A percentile compares a stretch with the other conserved stretches of the same genome.
Conservation (phyloP, 2,329 filamentous ascomycete genomes). For the Fusarium abutilonis region DNA sequence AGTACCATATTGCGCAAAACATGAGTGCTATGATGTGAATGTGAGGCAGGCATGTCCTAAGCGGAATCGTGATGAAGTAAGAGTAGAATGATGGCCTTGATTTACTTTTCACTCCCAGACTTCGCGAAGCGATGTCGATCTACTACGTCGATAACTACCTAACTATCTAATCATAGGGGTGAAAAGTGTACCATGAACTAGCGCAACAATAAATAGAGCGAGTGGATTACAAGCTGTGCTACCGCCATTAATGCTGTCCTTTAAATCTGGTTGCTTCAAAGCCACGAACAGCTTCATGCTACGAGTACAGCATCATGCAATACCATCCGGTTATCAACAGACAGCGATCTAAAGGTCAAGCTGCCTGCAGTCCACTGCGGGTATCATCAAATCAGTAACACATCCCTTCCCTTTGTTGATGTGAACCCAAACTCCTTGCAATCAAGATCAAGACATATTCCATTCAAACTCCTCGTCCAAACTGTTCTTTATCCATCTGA, state of each 20-base stretch:
- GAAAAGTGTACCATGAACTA: background rate
- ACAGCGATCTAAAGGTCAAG: no score
- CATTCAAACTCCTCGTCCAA: no score
- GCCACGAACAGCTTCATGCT: no score
- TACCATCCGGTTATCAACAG: no score
- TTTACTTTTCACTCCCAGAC: background rate
- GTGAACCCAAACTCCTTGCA: no score
- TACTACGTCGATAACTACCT: background rate
- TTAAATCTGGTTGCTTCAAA: no score
- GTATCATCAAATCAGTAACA: no score
- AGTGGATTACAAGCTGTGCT: constrained; percentile 2
- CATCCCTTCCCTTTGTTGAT: no score
- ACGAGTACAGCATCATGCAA: no score
- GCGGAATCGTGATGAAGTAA: background rate
- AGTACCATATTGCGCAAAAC: background rate
- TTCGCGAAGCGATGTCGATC: background rate
- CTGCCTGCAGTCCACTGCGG: no score
- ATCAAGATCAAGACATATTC: no score
- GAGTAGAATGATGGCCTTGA: constrained; percentile 1
- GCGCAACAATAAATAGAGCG: background rate
- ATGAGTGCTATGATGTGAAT: background rate
- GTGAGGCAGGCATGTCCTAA: background rate
- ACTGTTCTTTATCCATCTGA: no score
- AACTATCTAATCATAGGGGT: background rate
- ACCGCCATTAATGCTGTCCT: background rate